Base-by-base conservation (phyloP, 2,329 filamentous ascomycete genomes). In the Fusarium avenaceum region DNA sequence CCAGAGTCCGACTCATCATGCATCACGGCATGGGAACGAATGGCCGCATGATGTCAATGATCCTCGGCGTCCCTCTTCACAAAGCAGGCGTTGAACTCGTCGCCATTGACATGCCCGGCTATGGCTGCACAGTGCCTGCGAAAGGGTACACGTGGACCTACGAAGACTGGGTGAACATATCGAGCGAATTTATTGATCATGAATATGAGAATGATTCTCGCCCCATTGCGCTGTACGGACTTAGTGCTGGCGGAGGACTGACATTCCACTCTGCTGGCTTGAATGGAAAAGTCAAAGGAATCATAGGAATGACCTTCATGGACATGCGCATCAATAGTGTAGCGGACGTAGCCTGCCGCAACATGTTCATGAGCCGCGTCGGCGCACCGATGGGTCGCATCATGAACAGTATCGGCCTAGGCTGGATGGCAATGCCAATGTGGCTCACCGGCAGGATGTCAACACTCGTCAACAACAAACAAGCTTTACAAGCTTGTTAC, bases 11-110 rank as follows among this genome's bases (percentile, higher is more conserved):
- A 9, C 14, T 63, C 6, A 57, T 63, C 14, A 24, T 63, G 32
- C 57, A 63, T 22, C 57, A 63, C 3, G 59, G 59, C 0, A 48
- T 63, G 57, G 59, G 59, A 4, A 63, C 59, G 8, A 63, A 63
- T 8, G 43, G 59, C 0, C 59, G 59, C 8, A 63, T 63, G 59
- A 63, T 63, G 57, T 56, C 59, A 5, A 63, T 56, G 49, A 20
- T 63, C 7, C 59, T 63, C 4, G 59, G 59, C 6, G 49, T 63
- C 0, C 57, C 59, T 5, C 59, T 63, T 1, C 59, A 63, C n/a
- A 17, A 44, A 39, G 57, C 48, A 9, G 57, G 57, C 0, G 49
- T 48, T 7, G 57, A 63, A 20, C 32, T 63, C 7, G 43, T 63
- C 7, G 57, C 59, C 0, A 63, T 63, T 4, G 57, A 63, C 6